Conservation (phyloP, 176 grass and related monocot genomes). For the Rhynchospora breviuscula region DNA sequence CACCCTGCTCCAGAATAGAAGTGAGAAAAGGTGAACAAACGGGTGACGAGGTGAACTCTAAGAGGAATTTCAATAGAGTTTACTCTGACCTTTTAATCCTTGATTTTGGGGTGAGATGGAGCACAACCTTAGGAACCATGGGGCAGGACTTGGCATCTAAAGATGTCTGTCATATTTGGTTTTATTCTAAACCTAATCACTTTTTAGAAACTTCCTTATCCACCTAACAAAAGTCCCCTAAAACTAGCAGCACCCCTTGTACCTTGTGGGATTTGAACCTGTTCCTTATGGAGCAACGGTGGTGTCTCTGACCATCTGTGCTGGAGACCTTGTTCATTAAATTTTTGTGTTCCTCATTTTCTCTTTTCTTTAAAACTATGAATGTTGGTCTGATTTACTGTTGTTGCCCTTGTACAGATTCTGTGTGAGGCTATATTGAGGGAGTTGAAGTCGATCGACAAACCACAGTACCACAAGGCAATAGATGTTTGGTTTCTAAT, state of each 20-base stretch:
- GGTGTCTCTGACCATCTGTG: not conserved
- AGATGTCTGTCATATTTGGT: not conserved
- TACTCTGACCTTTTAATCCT: no score
- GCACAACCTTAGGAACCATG: not conserved
- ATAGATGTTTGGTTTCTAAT: constrained; percentile 92
- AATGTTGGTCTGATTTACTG: not conserved
- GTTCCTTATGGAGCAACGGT: not conserved
- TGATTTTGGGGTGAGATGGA: no score
- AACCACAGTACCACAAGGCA: constrained; percentile 59
- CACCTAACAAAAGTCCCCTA: not conserved
- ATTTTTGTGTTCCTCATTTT: not conserved
- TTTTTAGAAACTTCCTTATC: not conserved
- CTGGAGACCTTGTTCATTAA: not conserved
- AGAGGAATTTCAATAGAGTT: no score
- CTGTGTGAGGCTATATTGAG: constrained; percentile 71
- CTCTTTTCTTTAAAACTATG: constrained; percentile 13
- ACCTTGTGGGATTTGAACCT: not conserved
- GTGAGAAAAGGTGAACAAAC: no score
- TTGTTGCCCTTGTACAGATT: constrained; percentile 39
- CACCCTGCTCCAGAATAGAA: no score
- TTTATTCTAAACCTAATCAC: not conserved
- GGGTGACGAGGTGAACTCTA: no score
- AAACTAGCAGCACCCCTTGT: not conserved
- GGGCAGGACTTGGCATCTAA: not conserved
- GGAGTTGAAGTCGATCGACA: constrained; percentile 59